Conservation (phyloP, 2,329 filamentous ascomycete genomes). For the Iodosphaeria phyllophila region DNA sequence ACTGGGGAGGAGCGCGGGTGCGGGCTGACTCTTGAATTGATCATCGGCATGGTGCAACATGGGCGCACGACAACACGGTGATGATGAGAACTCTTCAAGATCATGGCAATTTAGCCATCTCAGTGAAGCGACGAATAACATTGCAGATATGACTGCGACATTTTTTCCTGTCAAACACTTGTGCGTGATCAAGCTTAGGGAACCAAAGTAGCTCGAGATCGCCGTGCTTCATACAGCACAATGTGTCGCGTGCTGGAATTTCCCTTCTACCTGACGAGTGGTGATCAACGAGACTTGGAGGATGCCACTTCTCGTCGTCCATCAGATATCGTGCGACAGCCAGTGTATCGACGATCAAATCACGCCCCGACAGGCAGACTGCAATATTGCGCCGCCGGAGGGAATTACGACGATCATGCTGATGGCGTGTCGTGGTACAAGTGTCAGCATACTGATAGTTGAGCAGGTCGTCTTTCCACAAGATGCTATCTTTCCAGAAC, state of each 20-base stretch:
- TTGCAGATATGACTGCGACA: constrained; percentile 10
- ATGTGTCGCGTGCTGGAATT: no score
- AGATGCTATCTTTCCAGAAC: constrained; percentile 52
- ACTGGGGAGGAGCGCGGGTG: constrained; percentile 36
- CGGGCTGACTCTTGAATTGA: constrained; percentile 10
- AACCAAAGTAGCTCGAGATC: constrained; percentile 42
- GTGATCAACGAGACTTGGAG: constrained; percentile 10
- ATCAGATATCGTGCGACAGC: constrained; percentile 38
- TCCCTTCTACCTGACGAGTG: no score
- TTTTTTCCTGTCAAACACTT: constrained; percentile 29
- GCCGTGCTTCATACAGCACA: constrained; percentile 3
- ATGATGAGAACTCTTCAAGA: neutral
- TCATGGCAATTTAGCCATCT: no score
- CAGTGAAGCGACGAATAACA: constrained; percentile 10
- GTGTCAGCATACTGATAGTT: constrained; percentile 4
- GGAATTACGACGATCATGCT: neutral
- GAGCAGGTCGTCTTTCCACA: constrained; percentile 49
- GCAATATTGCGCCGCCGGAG: constrained; percentile 20
- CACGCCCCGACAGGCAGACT: constrained; percentile 37
- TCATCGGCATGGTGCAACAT: neutral
- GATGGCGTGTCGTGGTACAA: constrained; percentile 5
- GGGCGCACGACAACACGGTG: neutral
- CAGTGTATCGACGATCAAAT: constrained; percentile 45
- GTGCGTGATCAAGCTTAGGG: constrained; percentile 42
- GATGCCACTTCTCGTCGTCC: constrained; percentile 14